Percentiles rank a stretch among this genome's conserved stretches.
Evolutionary conservation across 495 filamentous ascomycete genomes (phyloP).

Genomic region (Bacidia gigantensis): DNA sequence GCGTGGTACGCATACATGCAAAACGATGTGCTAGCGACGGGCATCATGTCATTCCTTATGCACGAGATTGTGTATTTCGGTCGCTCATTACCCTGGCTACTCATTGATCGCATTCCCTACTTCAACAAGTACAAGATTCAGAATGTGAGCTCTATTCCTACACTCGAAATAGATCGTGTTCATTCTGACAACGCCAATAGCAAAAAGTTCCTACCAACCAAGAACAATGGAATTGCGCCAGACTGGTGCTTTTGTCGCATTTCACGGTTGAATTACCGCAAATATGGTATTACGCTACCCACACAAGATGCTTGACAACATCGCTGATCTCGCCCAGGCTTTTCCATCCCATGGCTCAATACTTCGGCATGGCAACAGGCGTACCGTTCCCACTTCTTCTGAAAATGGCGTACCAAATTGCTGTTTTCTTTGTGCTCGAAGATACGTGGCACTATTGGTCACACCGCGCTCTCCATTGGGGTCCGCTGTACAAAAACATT

Average conservation of each 20-base stretch:
- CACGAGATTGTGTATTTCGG: slow-evolving; percentile 93
- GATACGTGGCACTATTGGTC: slow-evolving; percentile 98
- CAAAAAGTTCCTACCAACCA: slow-evolving; percentile 77
- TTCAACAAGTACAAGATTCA: slow-evolving; percentile 94
- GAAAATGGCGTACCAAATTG: slow-evolving; percentile 84
- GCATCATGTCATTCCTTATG: slow-evolving; percentile 92
- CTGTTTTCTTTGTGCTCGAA: slow-evolving; percentile 88
- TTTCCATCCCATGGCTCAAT: slow-evolving; percentile 96
- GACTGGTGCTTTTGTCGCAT: slow-evolving; percentile 78
- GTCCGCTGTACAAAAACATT: slow-evolving; percentile 80
- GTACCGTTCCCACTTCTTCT: slow-evolving; percentile 77
- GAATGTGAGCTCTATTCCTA: slow-evolving; percentile 35
- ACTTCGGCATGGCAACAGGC: slow-evolving; percentile 72
- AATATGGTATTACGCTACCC: slow-evolving; percentile 53
- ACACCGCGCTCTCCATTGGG: slow-evolving; percentile 91
- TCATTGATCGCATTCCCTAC: slow-evolving; percentile 74
- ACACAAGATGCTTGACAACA: neutral
- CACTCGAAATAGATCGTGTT: neutral
- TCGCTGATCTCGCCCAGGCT: slow-evolving; percentile 35
- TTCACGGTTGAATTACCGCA: slow-evolving; percentile 96
- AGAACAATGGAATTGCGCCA: slow-evolving; percentile 91
- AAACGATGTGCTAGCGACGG: slow-evolving; percentile 89
- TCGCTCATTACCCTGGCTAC: slow-evolving; percentile 80
- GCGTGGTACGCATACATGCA: slow-evolving; percentile 99
- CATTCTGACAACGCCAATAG: slow-evolving; percentile 25